Percentiles rank a stretch among this genome's conserved stretches.
phyloP scores from a whole-genome alignment of 2,329 filamentous ascomycete species.

The Aspergillus udagawae region DNA sequence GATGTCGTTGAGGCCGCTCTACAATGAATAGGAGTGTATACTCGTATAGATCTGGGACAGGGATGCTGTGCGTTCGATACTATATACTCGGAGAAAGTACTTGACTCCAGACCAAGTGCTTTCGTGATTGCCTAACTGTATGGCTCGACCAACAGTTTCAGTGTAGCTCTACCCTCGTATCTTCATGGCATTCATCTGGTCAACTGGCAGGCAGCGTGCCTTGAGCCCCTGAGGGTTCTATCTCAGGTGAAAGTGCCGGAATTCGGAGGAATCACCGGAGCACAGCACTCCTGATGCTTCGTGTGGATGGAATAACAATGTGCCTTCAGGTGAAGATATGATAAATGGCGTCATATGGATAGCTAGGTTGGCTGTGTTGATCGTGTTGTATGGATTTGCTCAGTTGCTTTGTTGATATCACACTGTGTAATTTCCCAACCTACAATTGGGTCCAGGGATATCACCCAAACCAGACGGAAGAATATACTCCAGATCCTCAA shows the following conservation, averaged over 20 bases:
- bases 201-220: neutral
- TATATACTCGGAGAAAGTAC: neutral
- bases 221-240: neutral
- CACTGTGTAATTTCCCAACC: neutral
- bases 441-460: neutral
- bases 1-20: neutral
- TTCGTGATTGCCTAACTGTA: neutral
- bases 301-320: neutral
- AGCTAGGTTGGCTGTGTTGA: neutral
- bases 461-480: neutral
- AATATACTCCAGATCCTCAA: neutral
- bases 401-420: neutral
- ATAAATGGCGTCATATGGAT: neutral
- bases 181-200: neutral
- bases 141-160: neutral
- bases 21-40: neutral
- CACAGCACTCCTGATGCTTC: neutral
- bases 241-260: neutral
- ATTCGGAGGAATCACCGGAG: neutral
- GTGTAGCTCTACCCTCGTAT: neutral
- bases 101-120: neutral
- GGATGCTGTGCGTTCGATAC: too few relatives aligned
- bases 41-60: neutral
- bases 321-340: neutral
- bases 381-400: too few relatives aligned